Evolutionary conservation across 345 rosid genomes (phyloP).

Genomic region (Citrus sp.): DNA sequence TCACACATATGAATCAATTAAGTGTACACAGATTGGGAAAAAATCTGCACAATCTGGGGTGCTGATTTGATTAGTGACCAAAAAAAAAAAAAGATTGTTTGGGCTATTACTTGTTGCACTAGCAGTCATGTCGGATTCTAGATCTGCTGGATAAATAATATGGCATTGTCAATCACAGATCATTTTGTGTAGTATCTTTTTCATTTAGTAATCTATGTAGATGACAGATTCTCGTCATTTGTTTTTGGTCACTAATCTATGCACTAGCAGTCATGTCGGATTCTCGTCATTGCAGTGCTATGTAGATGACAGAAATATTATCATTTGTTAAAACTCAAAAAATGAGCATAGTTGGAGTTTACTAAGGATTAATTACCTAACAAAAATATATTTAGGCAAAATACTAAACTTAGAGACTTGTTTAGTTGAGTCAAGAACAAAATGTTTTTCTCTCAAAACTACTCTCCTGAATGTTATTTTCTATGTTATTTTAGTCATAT

Average conservation of each 20-base stretch:
- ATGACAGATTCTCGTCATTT: no score
- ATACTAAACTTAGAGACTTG: not conserved
- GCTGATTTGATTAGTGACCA: not conserved
- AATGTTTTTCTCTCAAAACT: not conserved
- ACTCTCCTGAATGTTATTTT: not conserved
- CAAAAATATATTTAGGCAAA: no score
- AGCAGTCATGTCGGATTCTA: not conserved
- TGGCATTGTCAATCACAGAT: not conserved
- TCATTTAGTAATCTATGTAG: not conserved
- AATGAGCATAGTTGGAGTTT: not conserved
- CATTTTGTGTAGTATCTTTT: not conserved
- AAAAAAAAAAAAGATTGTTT: not conserved
- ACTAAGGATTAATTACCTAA: not conserved
- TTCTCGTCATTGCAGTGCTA: not conserved
- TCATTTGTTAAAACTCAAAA: not conserved
- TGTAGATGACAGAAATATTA: not conserved
- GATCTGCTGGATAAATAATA: not conserved
- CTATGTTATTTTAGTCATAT: not conserved
- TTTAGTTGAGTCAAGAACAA: not conserved
- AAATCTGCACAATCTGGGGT: not conserved
- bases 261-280: not conserved
- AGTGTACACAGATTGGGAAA: not conserved
- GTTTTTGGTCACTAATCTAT: not conserved
- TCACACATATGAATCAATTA: not conserved
- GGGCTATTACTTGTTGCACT: not conserved